Base-by-base conservation (phyloP, 1,284 basidiomycete species). In the Butyriboletus appendiculatus region DNA sequence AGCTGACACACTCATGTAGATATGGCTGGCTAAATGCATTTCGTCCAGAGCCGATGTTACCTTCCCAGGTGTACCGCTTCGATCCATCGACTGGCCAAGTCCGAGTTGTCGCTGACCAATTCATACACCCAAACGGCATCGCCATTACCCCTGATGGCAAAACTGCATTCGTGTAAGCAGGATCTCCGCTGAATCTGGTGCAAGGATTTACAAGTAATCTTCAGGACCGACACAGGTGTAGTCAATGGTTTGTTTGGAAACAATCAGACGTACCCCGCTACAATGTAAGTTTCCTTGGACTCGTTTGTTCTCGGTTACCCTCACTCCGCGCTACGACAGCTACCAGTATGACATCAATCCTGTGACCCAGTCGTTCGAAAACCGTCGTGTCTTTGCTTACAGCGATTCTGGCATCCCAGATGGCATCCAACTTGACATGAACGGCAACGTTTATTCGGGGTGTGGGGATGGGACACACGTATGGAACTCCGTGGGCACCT, bases 51-150 rank as follows among this genome's bases (percentile, higher is more conserved):
- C 86, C 86, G 2, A 75, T 82, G 39, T 66, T 92, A 40, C 88
- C 86, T 4, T 82, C 80, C 45, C 89, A 91, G 62, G 86, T 91
- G 3, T 92, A 92, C 62, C 78, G 84, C 12, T 83, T 90, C 58
- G 81, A 90, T 63, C 82, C 84, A 11, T 74, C 75, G 10, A 86
- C 82, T 0, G 79, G 87, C 10, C 70, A 76, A 16, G 79, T 92
- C 2, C 79, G 80, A 6, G 85, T 88, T 4, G 85, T 90, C 3
- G 87, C 89, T 0, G 87, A 89, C 57, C 83, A 82, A 32, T 85
- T 90, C 61, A 73, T 79, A 56, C 75, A 74, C 48, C 77, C 76
- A 48, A 86, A 87, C 67, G 89, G 89, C 1, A 78, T 92, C 35
- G 85, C 86, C 0, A 88, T 92, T 65, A 80, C 80, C 8, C 72